Evolutionary conservation across 495 filamentous ascomycete genomes (phyloP).

Genomic region (Niebla homalea): DNA sequence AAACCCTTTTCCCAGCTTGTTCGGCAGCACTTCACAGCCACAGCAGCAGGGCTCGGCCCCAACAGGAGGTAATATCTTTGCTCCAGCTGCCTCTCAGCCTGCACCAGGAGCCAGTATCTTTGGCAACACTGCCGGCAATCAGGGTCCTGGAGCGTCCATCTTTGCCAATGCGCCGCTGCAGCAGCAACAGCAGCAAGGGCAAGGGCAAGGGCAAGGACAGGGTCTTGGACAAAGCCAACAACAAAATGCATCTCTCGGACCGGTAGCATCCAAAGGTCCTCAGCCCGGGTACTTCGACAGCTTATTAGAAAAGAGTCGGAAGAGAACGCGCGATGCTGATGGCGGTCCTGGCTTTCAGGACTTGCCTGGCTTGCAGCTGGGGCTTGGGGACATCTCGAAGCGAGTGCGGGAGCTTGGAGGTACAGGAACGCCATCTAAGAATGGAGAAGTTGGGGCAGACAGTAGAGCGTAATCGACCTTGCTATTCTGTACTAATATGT

Average conservation of each 20-base stretch:
- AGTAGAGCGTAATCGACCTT: constrained; percentile 47
- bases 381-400: constrained; percentile 74
- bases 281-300: constrained; percentile 75
- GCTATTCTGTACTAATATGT: neutral
- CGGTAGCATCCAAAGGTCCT: neutral
- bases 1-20: neutral
- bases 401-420: constrained; percentile 65
- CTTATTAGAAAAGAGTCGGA: constrained; percentile 60
- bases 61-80: constrained; percentile 8
- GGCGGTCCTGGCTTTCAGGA: constrained; percentile 32
- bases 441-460: constrained; percentile 34
- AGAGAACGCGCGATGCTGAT: constrained; percentile 29
- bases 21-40: constrained; percentile 2
- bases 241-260: constrained; percentile 11
- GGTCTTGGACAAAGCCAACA: constrained; percentile 19
- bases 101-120: constrained; percentile 20
- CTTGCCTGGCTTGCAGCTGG: constrained; percentile 55
- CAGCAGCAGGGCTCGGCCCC: constrained; percentile 2
- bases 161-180: constrained; percentile 8
- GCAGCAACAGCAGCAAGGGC: constrained; percentile 14
- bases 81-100: constrained; percentile 1
- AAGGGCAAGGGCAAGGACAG: constrained; percentile 26
- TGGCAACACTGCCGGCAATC: constrained; percentile 17
- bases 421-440: constrained; percentile 25
- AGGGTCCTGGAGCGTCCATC: constrained; percentile 9